Conservation (phyloP, 73 alveolate genomes). For the Diophrys appendiculata region DNA sequence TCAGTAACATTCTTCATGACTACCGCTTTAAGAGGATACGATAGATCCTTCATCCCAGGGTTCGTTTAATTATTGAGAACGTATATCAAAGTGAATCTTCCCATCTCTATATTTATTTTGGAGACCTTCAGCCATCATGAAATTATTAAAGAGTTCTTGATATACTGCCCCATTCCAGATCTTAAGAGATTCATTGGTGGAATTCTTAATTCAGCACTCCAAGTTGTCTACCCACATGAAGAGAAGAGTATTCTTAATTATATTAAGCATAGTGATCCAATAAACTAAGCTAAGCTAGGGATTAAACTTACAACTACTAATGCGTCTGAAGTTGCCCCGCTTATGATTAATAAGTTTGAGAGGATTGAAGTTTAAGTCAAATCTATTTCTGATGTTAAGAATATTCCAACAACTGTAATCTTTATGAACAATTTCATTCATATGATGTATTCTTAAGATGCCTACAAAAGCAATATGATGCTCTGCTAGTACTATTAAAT, state of each 20-base stretch:
- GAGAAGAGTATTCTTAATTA: conserved; percentile 15
- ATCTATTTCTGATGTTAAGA: not conserved
- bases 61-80: conserved; percentile 33
- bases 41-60: conserved; percentile 37
- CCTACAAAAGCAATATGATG: conserved; percentile 4
- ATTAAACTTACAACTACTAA: conserved; percentile 5
- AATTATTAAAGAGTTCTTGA: conserved; percentile 47
- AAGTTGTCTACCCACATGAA: conserved; percentile 25
- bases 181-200: conserved; percentile 61
- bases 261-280: no score
- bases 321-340: not conserved
- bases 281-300: no score
- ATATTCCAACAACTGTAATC: conserved; percentile 24
- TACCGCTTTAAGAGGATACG: conserved; percentile 61
- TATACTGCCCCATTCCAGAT: conserved; percentile 69
- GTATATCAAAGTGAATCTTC: conserved; percentile 16
- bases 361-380: not conserved
- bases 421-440: conserved; percentile 37
- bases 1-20: conserved; percentile 50
- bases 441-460: not conserved
- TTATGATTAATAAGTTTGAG: not conserved
- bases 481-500: conserved; percentile 37
- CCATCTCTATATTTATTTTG: conserved; percentile 42
- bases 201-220: conserved; percentile 50
- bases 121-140: conserved; percentile 49